Evolutionary conservation across 345 rosid genomes (phyloP).

Genomic region (Eucalyptus tenuipes): DNA sequence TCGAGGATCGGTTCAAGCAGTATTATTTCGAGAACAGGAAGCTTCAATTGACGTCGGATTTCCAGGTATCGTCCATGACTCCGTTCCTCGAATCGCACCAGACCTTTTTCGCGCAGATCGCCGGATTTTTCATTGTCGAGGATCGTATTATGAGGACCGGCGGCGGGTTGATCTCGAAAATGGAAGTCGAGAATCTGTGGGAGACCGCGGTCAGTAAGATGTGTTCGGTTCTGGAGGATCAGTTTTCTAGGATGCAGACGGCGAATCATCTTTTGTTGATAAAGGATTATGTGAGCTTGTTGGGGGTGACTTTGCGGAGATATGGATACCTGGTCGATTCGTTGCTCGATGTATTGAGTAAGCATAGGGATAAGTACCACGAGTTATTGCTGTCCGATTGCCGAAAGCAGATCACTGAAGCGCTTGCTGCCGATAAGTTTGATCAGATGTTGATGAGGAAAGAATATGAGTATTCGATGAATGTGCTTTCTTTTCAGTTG

Average conservation of each 20-base stretch:
- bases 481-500: conserved; percentile 91
- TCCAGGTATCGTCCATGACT: conserved; percentile 97
- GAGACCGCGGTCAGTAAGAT: conserved; percentile 88
- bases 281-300: conserved; percentile 94
- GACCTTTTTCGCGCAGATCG: conserved; percentile 92
- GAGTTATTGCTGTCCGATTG: conserved; percentile 92
- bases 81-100: conserved; percentile 97
- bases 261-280: conserved; percentile 91
- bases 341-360: conserved; percentile 82
- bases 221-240: conserved; percentile 97
- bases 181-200: conserved; percentile 91
- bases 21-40: conserved; percentile 86
- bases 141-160: conserved; percentile 88
- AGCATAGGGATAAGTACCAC: conserved; percentile 92
- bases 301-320: conserved; percentile 81
- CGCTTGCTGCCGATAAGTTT: conserved; percentile 85
- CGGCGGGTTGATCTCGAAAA: conserved; percentile 71
- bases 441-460: conserved; percentile 99
- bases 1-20: conserved; percentile 77
- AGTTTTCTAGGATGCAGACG: conserved; percentile 97
- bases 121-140: conserved; percentile 90
- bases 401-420: conserved; percentile 82
- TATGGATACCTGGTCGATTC: conserved; percentile 85
- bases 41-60: conserved; percentile 91
- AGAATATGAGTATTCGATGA: conserved; percentile 94